Evolutionary conservation across 2,329 filamentous ascomycete genomes (phyloP).

Genomic region (Biscogniauxia sp.): DNA sequence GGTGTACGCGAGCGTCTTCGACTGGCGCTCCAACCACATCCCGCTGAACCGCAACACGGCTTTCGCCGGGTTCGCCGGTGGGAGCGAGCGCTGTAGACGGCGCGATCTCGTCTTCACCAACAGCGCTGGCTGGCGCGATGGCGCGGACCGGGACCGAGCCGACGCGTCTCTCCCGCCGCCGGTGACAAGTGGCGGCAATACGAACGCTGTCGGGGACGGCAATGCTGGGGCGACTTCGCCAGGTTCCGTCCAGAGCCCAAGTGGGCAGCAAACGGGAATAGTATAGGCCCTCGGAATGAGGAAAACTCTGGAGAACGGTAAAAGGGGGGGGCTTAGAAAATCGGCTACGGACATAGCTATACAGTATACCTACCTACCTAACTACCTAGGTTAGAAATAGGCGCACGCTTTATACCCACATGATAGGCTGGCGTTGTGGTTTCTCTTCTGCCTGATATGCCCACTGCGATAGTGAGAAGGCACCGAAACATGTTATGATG

Average conservation of each 20-base stretch:
- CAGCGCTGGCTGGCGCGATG: slow-evolving; percentile 14
- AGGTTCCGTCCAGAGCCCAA: neutral
- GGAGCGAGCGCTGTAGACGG: slow-evolving; percentile 2
- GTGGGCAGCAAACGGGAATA: neutral
- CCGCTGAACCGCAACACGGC: slow-evolving; percentile 46
- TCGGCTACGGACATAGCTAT: neutral
- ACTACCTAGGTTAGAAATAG: neutral
- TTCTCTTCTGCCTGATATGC: no score
- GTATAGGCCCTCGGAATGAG: neutral
- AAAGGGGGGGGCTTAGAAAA: neutral
- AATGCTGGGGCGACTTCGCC: neutral
- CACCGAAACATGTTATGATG: no score
- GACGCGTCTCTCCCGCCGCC: neutral
- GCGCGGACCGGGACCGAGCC: neutral
- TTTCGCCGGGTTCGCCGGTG: neutral
- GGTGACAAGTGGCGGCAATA: neutral
- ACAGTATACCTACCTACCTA: no score
- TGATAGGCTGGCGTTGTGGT: no score
- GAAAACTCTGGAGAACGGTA: no score
- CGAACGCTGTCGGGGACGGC: neutral
- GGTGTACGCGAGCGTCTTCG: slow-evolving; percentile 66
- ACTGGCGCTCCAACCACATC: slow-evolving; percentile 67
- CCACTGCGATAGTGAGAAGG: no score
- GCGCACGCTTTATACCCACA: no score
- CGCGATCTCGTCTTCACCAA: slow-evolving; percentile 10